phyloP scores from a whole-genome alignment of 164 flowering plant genomes.

The Macadamia tetraphylla region DNA sequence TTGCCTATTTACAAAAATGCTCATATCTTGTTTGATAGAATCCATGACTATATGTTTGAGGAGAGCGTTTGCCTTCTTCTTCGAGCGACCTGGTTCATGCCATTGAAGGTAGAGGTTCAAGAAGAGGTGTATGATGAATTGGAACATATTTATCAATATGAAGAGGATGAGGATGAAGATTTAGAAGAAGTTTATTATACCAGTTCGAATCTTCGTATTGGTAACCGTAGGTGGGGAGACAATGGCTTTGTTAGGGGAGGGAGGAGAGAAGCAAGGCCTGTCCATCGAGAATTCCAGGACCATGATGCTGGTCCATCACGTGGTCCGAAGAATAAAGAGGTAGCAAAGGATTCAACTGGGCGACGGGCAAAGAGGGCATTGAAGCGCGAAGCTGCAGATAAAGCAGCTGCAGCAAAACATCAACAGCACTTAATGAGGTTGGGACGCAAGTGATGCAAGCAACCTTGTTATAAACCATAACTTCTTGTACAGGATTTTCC shows the following conservation, averaged over 20 bases:
- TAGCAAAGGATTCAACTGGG: slow-evolving; percentile 33
- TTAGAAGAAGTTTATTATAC: slow-evolving; percentile 42
- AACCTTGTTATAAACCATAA: no score
- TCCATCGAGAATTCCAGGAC: slow-evolving; percentile 26
- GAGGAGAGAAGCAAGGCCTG: slow-evolving; percentile 74
- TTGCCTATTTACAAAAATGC: background rate
- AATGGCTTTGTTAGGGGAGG: slow-evolving; percentile 83
- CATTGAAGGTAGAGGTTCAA: slow-evolving; percentile 41
- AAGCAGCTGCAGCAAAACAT: slow-evolving; percentile 75
- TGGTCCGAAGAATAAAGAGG: slow-evolving; percentile 21
- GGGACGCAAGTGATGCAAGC: background rate
- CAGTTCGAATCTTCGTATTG: slow-evolving; percentile 57
- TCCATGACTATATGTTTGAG: slow-evolving; percentile 88
- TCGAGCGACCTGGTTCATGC: slow-evolving; percentile 84
- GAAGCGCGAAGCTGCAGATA: slow-evolving; percentile 80
- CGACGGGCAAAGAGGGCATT: slow-evolving; percentile 75
- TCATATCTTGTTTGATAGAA: slow-evolving; percentile 29
- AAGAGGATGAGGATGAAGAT: slow-evolving; percentile 48
- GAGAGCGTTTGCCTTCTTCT: slow-evolving; percentile 93
- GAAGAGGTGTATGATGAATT: slow-evolving; percentile 33
- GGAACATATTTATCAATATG: slow-evolving; percentile 10
- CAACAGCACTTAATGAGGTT: slow-evolving; percentile 53
- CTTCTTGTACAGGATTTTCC: no score
- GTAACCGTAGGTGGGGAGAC: slow-evolving; percentile 89
- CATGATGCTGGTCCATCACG: slow-evolving; percentile 1